Percentiles rank a stretch among this genome's conserved stretches.
These are phyloP conservation scores for Penicillium mononematosum DNA, from an alignment of 495 filamentous ascomycete genomes.

Conservation along the genomic window DNA sequence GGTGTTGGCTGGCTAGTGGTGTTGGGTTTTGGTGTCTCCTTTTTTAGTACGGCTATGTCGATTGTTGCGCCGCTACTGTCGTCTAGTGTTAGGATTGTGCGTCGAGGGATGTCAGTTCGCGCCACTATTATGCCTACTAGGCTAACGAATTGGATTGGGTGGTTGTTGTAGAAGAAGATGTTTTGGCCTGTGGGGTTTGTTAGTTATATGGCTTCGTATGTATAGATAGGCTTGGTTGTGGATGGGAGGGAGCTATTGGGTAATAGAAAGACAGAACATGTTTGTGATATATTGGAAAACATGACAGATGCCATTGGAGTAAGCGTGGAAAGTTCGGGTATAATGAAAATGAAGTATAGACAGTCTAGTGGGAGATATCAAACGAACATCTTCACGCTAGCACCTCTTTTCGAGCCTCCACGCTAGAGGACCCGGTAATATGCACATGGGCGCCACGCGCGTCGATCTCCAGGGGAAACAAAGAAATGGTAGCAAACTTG, in stretches of 20 bases:
- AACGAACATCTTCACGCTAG: background rate
- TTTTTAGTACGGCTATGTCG: slow-evolving; percentile 50
- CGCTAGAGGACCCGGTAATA: background rate
- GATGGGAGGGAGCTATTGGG: background rate
- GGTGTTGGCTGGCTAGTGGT: slow-evolving; percentile 13
- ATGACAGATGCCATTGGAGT: background rate
- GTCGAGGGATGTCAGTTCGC: slow-evolving; percentile 60
- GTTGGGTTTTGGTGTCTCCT: slow-evolving; percentile 10
- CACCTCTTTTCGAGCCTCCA: background rate
- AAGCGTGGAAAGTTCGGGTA: background rate
- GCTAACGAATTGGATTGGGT: slow-evolving; percentile 84
- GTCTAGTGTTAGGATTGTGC: slow-evolving; percentile 70
- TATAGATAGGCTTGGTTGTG: background rate
- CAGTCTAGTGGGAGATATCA: background rate
- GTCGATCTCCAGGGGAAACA: background rate
- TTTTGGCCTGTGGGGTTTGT: slow-evolving; percentile 54
- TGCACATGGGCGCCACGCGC: background rate
- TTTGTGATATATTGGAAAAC: background rate
- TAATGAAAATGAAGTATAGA: background rate
- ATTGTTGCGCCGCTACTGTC: slow-evolving; percentile 81
- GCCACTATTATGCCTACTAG: slow-evolving; percentile 75
- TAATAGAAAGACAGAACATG: background rate
- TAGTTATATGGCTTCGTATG: slow-evolving; percentile 5
- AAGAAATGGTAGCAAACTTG: slow-evolving; percentile 5
- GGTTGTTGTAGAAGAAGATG: slow-evolving; percentile 78